Conservation (phyloP, 257 asterid species). For the Nicotiana benthamiana region DNA sequence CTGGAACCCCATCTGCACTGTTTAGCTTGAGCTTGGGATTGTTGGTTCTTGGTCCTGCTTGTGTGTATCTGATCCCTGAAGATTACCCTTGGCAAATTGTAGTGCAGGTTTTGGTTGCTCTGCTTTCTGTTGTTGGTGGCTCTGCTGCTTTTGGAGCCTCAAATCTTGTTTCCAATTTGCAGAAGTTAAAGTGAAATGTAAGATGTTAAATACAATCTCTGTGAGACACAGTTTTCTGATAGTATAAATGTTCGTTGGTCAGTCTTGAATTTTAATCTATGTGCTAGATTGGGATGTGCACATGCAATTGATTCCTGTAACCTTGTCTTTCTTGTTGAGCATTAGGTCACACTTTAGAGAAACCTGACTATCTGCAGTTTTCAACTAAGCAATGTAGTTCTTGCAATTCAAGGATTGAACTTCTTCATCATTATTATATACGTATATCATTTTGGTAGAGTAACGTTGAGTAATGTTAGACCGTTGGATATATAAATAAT, state of each 20-base stretch:
- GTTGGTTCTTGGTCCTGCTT: conserved; percentile 53
- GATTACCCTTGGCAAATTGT: conserved; percentile 79
- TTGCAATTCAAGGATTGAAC: not conserved
- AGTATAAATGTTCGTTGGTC: not conserved
- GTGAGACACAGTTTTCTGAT: not conserved
- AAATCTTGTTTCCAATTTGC: conserved; percentile 74
- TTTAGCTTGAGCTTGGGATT: conserved; percentile 46
- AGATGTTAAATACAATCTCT: not conserved
- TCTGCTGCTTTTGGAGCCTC: conserved; percentile 94
- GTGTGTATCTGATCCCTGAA: conserved; percentile 69
- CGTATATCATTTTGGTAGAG: not conserved
- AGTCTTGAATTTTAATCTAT: not conserved
- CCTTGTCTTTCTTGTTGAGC: not conserved
- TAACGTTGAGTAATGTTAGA: too few species aligned
- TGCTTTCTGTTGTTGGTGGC: conserved; percentile 52
- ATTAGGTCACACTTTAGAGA: not conserved
- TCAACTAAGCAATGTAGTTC: conserved; percentile 1
- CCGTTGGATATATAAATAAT: not conserved
- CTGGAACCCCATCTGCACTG: conserved; percentile 55
- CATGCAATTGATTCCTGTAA: not conserved
- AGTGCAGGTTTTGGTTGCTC: conserved; percentile 55
- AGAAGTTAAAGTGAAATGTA: conserved; percentile 32
- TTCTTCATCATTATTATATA: not conserved
- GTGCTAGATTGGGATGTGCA: not conserved
- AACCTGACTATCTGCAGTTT: conserved; percentile 10